These are phyloP conservation scores for Scutellaria barbata DNA, from an alignment of 257 asterid species.

Conservation along the genomic window DNA sequence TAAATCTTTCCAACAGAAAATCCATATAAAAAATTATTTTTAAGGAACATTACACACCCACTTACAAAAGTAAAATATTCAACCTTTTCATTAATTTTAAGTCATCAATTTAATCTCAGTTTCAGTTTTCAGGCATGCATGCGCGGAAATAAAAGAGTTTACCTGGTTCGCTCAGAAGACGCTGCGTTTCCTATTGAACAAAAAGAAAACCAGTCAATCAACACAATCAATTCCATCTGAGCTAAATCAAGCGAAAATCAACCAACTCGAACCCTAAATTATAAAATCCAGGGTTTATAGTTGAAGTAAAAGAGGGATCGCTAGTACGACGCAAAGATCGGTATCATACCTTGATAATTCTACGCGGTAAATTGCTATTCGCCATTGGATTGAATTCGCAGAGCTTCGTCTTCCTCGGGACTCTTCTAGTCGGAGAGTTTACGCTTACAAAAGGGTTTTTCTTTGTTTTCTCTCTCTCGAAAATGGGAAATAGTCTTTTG, in stretches of 20 bases:
- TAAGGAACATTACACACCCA: background rate
- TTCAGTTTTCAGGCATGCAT: constrained; percentile 11
- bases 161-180: constrained; percentile 99
- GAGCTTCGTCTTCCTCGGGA: constrained; percentile 18
- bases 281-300: constrained; percentile 37
- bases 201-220: constrained; percentile 27
- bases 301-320: constrained; percentile 56
- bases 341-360: constrained; percentile 69
- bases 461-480: constrained; percentile 42
- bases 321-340: constrained; percentile 50
- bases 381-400: constrained; percentile 55
- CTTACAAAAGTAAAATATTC: background rate
- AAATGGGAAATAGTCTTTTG: constrained; percentile 32
- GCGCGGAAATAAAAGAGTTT: constrained; percentile 26
- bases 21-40: background rate
- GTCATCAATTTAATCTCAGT: constrained; percentile 21
- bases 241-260: constrained; percentile 21
- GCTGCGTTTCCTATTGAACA: constrained; percentile 85
- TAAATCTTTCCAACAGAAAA: background rate
- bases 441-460: constrained; percentile 49
- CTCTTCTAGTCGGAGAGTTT: constrained; percentile 46
- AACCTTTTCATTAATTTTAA: background rate
- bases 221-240: constrained; percentile 6
- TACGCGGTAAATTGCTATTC: constrained; percentile 55
- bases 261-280: constrained; percentile 20